Conservation (phyloP, 352 stramenopile species). For the Globisporangium emineosum region DNA sequence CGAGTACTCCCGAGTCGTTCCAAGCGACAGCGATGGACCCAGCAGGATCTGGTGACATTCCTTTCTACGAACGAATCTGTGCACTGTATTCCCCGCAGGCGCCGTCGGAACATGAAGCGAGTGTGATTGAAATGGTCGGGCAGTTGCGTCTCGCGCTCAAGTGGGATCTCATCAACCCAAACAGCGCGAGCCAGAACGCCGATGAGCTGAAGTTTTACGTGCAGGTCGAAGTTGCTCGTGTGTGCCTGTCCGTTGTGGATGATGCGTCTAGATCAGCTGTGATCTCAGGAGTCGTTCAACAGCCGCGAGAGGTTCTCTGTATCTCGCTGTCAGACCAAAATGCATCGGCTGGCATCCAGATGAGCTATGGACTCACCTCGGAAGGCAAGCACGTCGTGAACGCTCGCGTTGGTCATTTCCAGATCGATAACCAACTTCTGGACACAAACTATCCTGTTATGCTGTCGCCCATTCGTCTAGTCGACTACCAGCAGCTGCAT, state of each 20-base stretch:
- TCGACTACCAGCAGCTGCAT: slow-evolving; percentile 68
- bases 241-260: slow-evolving; percentile 77
- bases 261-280: slow-evolving; percentile 41
- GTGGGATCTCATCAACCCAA: slow-evolving; percentile 71
- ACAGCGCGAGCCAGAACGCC: slow-evolving; percentile 33
- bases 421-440: slow-evolving; percentile 83
- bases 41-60: slow-evolving; percentile 27
- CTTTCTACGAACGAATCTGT: slow-evolving; percentile 63
- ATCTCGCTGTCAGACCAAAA: slow-evolving; percentile 72
- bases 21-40: slow-evolving; percentile 15
- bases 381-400: slow-evolving; percentile 79
- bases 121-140: slow-evolving; percentile 60
- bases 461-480: slow-evolving; percentile 60
- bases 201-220: slow-evolving; percentile 61
- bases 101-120: slow-evolving; percentile 15
- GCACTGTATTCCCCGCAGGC: slow-evolving; percentile 57
- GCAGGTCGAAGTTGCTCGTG: slow-evolving; percentile 68
- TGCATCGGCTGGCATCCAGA: slow-evolving; percentile 66
- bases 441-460: slow-evolving; percentile 85
- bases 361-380: slow-evolving; percentile 69
- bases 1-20: slow-evolving; percentile 23
- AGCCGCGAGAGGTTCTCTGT: slow-evolving; percentile 66
- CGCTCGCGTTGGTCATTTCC: slow-evolving; percentile 68
- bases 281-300: slow-evolving; percentile 25
- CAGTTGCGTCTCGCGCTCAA: slow-evolving; percentile 73